phyloP scores from a whole-genome alignment of 805 yeast species.

The Lipomyces spencermartinsiae region DNA sequence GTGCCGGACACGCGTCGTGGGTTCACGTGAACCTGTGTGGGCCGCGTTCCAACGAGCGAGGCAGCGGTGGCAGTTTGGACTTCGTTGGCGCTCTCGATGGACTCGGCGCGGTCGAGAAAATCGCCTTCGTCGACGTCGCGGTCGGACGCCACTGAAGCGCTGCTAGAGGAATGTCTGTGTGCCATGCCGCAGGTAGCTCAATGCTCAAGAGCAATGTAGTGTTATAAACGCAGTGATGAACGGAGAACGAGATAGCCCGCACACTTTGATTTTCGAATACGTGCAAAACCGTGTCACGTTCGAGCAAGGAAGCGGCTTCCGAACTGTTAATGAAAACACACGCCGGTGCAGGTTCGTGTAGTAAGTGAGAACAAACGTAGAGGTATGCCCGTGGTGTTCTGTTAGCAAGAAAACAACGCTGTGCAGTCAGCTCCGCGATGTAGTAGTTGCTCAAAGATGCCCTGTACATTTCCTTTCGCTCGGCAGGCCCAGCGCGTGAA shows the following conservation, averaged over 20 bases:
- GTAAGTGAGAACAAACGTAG: background rate
- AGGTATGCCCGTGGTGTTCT: background rate
- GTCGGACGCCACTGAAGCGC: slow-evolving; percentile 12
- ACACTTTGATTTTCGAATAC: background rate
- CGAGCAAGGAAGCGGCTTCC: background rate
- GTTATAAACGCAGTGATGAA: background rate
- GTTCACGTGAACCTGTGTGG: slow-evolving; percentile 33
- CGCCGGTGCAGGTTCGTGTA: background rate
- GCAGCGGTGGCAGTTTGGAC: slow-evolving; percentile 32
- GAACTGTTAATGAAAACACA: background rate
- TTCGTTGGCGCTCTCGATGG: slow-evolving; percentile 21
- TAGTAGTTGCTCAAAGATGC: too few species aligned
- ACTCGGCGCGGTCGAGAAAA: slow-evolving; percentile 17
- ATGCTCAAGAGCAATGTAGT: background rate
- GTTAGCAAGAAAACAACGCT: background rate
- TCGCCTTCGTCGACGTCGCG: slow-evolving; percentile 16
- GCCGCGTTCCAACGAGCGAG: slow-evolving; percentile 16
- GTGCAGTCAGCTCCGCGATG: too few species aligned
- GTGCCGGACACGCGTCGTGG: slow-evolving; percentile 33
- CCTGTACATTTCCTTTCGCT: too few species aligned
- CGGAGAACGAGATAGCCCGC: background rate
- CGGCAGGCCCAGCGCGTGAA: background rate
- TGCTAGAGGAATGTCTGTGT: slow-evolving; percentile 9
- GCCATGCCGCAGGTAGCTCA: background rate
- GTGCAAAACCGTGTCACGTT: background rate